Evolutionary conservation across 2,329 filamentous ascomycete species (phyloP).

Genomic region (Knufia fluminis): DNA sequence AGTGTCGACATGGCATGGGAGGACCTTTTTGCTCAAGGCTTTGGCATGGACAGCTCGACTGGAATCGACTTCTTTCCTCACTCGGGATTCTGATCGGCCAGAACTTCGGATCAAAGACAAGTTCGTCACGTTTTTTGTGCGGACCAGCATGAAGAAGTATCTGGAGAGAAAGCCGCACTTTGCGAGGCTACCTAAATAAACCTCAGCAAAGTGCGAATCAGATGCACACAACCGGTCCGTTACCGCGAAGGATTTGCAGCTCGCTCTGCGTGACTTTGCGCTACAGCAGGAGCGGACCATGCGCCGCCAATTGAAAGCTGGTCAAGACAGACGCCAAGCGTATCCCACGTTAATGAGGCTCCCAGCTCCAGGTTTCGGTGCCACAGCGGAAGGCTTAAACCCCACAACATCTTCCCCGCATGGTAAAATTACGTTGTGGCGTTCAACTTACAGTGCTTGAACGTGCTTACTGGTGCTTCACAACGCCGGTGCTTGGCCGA

Average conservation of each 20-base stretch:
- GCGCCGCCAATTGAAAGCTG: not conserved
- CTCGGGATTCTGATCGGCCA: conserved; percentile 1
- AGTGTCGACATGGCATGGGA: conserved; percentile 10
- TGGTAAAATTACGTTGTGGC: not conserved
- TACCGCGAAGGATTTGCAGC: not conserved
- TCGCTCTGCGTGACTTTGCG: not conserved
- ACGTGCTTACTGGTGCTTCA: not conserved
- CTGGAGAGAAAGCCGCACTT: not conserved
- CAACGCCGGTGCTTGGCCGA: conserved; percentile 1
- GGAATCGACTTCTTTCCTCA: conserved; percentile 10
- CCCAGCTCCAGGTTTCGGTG: not conserved
- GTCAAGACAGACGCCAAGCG: not conserved
- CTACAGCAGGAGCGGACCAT: not conserved
- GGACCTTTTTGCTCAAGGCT: conserved; percentile 9
- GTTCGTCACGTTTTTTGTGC: too few species aligned
- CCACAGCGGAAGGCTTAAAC: not conserved
- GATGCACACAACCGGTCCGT: too few species aligned
- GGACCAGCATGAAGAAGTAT: too few species aligned
- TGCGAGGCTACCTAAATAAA: too few species aligned
- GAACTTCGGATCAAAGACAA: not conserved
- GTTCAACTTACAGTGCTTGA: not conserved
- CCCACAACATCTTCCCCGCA: conserved; percentile 3
- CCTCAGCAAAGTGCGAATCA: too few species aligned
- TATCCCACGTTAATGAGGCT: not conserved
- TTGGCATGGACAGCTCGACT: conserved; percentile 8